phyloP scores from a whole-genome alignment of 2,329 filamentous ascomycete species.

The Shiraia bambusicola region DNA sequence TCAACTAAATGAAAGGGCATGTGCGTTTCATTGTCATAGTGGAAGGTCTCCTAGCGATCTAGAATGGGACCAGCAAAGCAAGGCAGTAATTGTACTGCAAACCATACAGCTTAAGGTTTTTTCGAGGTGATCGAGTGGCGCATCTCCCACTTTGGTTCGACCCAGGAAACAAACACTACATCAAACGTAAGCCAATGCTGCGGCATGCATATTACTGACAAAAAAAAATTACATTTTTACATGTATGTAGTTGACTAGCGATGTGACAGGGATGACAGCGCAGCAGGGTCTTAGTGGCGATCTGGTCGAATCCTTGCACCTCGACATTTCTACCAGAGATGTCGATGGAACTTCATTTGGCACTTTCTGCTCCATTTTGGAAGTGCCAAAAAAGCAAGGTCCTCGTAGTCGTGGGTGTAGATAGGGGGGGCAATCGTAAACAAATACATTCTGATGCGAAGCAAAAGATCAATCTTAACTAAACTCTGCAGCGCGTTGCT shows the following conservation, averaged over 20 bases:
- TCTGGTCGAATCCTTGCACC: slow-evolving; percentile 39
- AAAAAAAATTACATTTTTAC: slow-evolving; percentile 25
- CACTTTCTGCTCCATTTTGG: slow-evolving; percentile 16
- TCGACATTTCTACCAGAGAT: slow-evolving; percentile 25
- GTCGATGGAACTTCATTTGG: slow-evolving; percentile 11
- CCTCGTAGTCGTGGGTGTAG: neutral
- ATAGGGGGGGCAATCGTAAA: no score
- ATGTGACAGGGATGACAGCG: slow-evolving; percentile 61
- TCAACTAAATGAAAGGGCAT: slow-evolving; percentile 38
- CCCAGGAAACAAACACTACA: slow-evolving; percentile 55
- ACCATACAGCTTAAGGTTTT: slow-evolving; percentile 38
- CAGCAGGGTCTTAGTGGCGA: slow-evolving; percentile 54
- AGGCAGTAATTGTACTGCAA: slow-evolving; percentile 62
- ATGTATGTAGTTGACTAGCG: slow-evolving; percentile 62
- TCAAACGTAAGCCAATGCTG: neutral
- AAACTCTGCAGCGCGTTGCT: no score
- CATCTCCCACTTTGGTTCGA: slow-evolving; percentile 53
- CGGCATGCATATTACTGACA: neutral
- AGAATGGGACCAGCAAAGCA: slow-evolving; percentile 57
- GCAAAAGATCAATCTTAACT: no score
- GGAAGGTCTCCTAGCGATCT: slow-evolving; percentile 58
- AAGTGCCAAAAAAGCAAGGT: neutral
- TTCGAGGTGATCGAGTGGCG: slow-evolving; percentile 43
- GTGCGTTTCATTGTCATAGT: slow-evolving; percentile 58
- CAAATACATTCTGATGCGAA: no score